Percentiles rank a stretch among this genome's conserved stretches.
Evolutionary conservation across 495 filamentous ascomycete genomes (phyloP).

Genomic region (Aspergillus heteromorphus): DNA sequence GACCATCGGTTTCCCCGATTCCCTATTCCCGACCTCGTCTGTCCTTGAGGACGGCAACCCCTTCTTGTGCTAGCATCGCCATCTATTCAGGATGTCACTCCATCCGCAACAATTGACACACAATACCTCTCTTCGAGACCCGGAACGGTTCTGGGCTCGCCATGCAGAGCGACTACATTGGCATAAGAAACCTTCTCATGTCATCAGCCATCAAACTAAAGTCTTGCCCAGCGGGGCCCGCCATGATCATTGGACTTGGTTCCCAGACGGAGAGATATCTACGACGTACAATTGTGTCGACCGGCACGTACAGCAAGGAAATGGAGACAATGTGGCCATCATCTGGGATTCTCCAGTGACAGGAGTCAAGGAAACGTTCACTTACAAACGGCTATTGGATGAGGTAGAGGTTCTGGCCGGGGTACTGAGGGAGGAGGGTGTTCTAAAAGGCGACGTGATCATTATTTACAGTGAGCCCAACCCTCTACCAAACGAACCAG

Average conservation of each 20-base stretch:
- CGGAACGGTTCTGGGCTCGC: slow-evolving; percentile 69
- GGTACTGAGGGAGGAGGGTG: slow-evolving; percentile 76
- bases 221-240: slow-evolving; percentile 41
- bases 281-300: slow-evolving; percentile 90
- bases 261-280: slow-evolving; percentile 81
- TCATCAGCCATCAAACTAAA: slow-evolving; percentile 33
- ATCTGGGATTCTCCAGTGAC: slow-evolving; percentile 87
- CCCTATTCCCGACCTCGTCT: neutral
- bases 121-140: slow-evolving; percentile 39
- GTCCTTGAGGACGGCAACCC: neutral
- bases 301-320: slow-evolving; percentile 71
- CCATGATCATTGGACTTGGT: slow-evolving; percentile 76
- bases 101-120: slow-evolving; percentile 39
- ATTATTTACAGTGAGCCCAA: slow-evolving; percentile 72
- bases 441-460: slow-evolving; percentile 84
- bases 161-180: slow-evolving; percentile 74
- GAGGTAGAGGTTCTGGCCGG: slow-evolving; percentile 82
- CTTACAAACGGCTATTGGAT: slow-evolving; percentile 68
- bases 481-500: neutral
- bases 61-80: neutral
- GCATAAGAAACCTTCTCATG: slow-evolving; percentile 61
- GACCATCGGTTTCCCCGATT: neutral
- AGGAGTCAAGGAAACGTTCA: slow-evolving; percentile 62
- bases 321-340: slow-evolving; percentile 68
- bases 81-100: slow-evolving; percentile 1